Base-by-base conservation (phyloP, 192 early-diverging fungal genomes). In the Entomortierella lignicola region DNA sequence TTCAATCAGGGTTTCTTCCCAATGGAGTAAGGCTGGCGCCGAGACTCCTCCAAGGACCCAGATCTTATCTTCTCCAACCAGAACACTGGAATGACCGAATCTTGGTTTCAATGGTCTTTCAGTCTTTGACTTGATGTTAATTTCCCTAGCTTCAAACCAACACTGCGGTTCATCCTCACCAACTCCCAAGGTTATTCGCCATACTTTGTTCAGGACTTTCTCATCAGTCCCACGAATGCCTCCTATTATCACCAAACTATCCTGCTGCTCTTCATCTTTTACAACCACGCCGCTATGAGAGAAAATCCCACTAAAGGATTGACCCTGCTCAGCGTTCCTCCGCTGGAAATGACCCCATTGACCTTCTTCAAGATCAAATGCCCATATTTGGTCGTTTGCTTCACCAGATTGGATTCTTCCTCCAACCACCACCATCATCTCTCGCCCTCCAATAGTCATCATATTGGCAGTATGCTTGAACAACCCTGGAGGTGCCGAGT, bases 391-490 rank as follows among this genome's bases (percentile, higher is more conserved):
- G 7, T 52, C 44, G 26, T 69, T 70, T 5, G 67, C 51, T 8
- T 69, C 74, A 1, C 74, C 74, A 34, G 67, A 54, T 5, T 57
- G 54, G 10, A 60, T 17, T 47, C 74, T 31, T 41, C 74, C 74
- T 18, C 74, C 74, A 55, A 70, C 17, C 2, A 79, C 56, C 20
- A 79, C 74, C 74, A 79, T 69, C 74, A 79, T 70, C 42, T 79
- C 62, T 34, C 67, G 52, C 1, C 56, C 74, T 39, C 55, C 66
- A n/a, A 79, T 29, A 2, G 25, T 58, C 66, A 79, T 70, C 42
- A 79, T 79, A 17, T 65, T 79, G 60, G 74, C 67, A 3, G 74
- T 79, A 29, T 79, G 74, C 34, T 79, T 79, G 57, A 59, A 79
- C 4, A 69, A 37, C 1, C 74, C 74, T 23, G 64, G 59, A 11